Evolutionary conservation across 345 rosid species (phyloP), one percentile per base, ranked within the genome.

Genomic region (Mercurialis annua): DNA sequence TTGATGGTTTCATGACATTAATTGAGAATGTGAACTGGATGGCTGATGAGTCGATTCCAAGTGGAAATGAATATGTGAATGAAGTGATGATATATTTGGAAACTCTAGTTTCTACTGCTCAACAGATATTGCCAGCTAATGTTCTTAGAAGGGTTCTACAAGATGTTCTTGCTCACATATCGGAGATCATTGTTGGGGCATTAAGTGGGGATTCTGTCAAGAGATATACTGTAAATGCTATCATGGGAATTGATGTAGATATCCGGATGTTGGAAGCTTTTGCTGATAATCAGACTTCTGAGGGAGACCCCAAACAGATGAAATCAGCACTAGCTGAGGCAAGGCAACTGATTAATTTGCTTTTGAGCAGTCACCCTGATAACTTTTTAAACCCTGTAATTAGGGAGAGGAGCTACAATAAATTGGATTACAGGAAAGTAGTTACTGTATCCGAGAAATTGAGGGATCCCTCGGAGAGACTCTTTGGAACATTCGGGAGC

Each of bases 11-110:
- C 81, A 85, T 89, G 96, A 68, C 81, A 6, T 73, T 94, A 79
- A 82, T 94, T 17, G 99, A 94, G 84, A 94, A 94, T 54, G 98
- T 94, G 57, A 94, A 89, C 59, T 94, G 99, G 99, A 85, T 81
- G 89, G 79, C 88, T n/a, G 99, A 94, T 53, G 96, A 91, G 49
- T 78, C 84, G 50, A 75, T 80, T 31, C 88, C 83, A 72, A 85
- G 79, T 59, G 97, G 99, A 40, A 94, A 94, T 54, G 99, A 94
- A 70, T 94, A 91, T 78, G 96, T 86, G 77, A 94, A 87, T 73
- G 99, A 94, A 77, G 98, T 94, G 64, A 72, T 89, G 60, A 87
- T 94, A 65, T 94, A 89, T 85, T 72, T 94, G 75, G 98, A 86
- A 71, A 94, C 95, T 57, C 73, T 91, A 66, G 98, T 94, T 76